phyloP scores from a whole-genome alignment of 116 monocot species.

The Phalaenopsis hybrid region DNA sequence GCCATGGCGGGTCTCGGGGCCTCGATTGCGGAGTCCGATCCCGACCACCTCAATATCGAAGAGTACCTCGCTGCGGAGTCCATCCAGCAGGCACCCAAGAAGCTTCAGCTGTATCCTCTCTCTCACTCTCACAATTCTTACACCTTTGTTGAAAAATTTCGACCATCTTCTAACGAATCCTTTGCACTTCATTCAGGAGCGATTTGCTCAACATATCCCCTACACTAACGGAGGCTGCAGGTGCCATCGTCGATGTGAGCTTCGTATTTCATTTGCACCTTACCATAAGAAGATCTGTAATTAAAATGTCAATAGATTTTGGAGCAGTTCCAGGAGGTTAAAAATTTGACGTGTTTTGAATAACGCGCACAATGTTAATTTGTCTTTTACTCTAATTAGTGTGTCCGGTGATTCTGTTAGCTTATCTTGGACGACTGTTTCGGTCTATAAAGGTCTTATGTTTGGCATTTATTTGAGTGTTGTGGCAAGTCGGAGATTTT shows the following conservation, averaged over 20 bases:
- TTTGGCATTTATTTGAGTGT: not conserved
- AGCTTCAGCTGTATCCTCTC: conserved; percentile 56
- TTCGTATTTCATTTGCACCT: not conserved
- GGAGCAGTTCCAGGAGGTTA: not conserved
- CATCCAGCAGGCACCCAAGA: conserved; percentile 45
- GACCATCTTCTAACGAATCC: not conserved
- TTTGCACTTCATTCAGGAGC: conserved; percentile 36
- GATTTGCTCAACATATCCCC: conserved; percentile 90
- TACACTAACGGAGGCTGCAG: conserved; percentile 77
- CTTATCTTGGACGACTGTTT: not conserved
- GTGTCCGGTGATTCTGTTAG: not conserved
- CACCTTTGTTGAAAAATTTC: not conserved
- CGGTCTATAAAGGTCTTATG: not conserved
- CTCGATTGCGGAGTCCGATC: conserved; percentile 26
- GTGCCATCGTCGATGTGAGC: conserved; percentile 90
- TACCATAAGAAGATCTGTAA: not conserved
- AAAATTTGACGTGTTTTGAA: not conserved
- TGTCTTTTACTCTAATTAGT: conserved; percentile 3
- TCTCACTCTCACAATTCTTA: not conserved
- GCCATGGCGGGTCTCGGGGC: conserved; percentile 32
- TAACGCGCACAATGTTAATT: not conserved
- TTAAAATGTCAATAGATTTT: not conserved
- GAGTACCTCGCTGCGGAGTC: conserved; percentile 82
- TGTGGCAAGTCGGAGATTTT: not conserved
- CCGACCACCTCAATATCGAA: conserved; percentile 83